Percentiles rank a stretch among this genome's conserved stretches.
Conservation (phyloP, 345 rosid genomes). For the Rhodamnia rubescens region DNA sequence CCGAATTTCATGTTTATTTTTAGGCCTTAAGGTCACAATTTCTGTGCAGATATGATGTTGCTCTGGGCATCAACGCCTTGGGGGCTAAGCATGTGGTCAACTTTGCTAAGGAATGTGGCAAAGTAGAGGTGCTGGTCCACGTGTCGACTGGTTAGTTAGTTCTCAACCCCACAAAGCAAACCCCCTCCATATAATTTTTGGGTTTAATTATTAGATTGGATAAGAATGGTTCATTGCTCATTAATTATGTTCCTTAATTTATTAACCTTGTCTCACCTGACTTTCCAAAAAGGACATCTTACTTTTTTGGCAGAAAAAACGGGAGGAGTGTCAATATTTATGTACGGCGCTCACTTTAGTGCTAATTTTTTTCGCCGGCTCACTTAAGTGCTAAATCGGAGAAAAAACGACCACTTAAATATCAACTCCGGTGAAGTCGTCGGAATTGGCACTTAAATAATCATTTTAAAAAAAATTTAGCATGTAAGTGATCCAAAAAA, state of each 20-base stretch:
- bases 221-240: not conserved
- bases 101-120: conserved; percentile 36
- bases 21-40: not conserved
- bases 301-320: not conserved
- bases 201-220: not conserved
- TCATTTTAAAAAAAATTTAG: no score
- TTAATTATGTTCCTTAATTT: not conserved
- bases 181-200: not conserved
- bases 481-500: no score
- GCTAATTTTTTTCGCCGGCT: no score
- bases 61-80: conserved; percentile 36
- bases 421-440: no score
- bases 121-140: conserved; percentile 31
- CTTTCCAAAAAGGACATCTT: not conserved
- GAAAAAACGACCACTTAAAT: no score
- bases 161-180: not conserved
- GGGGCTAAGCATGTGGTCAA: conserved; percentile 37
- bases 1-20: not conserved
- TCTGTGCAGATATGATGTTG: conserved; percentile 43
- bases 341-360: no score
- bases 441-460: no score
- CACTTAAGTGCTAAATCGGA: no score
- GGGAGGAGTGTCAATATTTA: no score
- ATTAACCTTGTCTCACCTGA: not conserved
- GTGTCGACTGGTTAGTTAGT: conserved; percentile 52